These are phyloP conservation scores for Entonaema liquescens DNA, from an alignment of 495 filamentous ascomycete species.

Conservation along the genomic window DNA sequence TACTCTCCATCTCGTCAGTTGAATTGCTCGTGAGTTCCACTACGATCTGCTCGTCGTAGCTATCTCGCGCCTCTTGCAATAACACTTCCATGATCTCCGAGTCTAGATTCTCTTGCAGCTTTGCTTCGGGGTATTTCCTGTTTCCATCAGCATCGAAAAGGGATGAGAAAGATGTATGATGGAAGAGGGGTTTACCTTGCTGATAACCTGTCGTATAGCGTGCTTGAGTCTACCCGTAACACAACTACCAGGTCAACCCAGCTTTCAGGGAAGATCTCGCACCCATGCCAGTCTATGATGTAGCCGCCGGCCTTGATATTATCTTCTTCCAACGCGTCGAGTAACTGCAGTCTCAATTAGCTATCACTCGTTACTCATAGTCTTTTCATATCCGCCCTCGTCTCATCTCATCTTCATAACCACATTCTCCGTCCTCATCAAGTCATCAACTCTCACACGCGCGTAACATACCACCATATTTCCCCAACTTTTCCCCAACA, in stretches of 20 bases:
- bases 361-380: constrained; percentile 1
- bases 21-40: constrained; percentile 88
- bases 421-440: not conserved
- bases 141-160: constrained; percentile 4
- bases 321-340: constrained; percentile 84
- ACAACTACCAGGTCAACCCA: constrained; percentile 98
- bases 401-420: constrained; percentile 32
- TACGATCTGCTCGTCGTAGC: constrained; percentile 87
- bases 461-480: not conserved
- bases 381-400: constrained; percentile 19
- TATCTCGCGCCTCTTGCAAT: constrained; percentile 85
- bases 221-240: constrained; percentile 76
- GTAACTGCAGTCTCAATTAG: constrained; percentile 62
- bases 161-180: constrained; percentile 7
- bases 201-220: constrained; percentile 85
- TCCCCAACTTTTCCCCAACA: too few species aligned
- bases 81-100: constrained; percentile 97
- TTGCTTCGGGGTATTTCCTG: constrained; percentile 81
- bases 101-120: constrained; percentile 95
- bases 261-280: constrained; percentile 91
- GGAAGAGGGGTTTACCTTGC: constrained; percentile 60
- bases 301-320: constrained; percentile 81
- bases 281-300: constrained; percentile 98
- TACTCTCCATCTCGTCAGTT: constrained; percentile 83
- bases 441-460: not conserved